Evolutionary conservation across 2,329 filamentous ascomycete genomes (phyloP), one percentile per base, ranked within the genome.

Genomic region (Fusarium robinianum): DNA sequence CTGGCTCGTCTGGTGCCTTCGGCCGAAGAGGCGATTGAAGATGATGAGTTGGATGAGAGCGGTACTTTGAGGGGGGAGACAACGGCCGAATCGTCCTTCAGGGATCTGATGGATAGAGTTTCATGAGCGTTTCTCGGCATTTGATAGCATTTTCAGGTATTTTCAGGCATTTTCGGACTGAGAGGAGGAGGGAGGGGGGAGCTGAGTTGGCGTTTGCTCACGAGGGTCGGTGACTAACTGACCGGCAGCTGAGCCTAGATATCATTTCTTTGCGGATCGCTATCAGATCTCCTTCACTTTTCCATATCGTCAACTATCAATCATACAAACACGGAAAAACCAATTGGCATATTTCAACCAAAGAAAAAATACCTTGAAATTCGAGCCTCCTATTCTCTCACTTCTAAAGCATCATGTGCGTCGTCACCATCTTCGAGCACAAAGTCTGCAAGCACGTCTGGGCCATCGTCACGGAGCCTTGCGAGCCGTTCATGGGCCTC

Each of bases 391-490:
- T n/a, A n/a, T n/a, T n/a, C 22, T 23, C 22, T 9, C 7, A 24
- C 14, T 4, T 25, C 15, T 9, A 17, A 12, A 27, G 19, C 24
- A 51, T 29, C 3, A 80, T 80, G 77, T 80, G 77, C 61, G 53
- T 57, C 12, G 68, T 73, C n/a, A 71, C 66, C 17, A 73, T 75
- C 62, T 78, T 72, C 63, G 66, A 68, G 45, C 73, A 77, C 62
- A 72, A 70, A 35, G 55, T 53, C 46, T 81, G 78, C 70, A 65
- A 67, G 8, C 78, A 80, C 67, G 71, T 68, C 54, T 82, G 78
- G 78, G 69, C 75, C 27, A 60, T 71, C 47, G 69, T 81, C 56
- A 63, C 62, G 4, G 49, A 64, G 30, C 71, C 74, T 5, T 82
- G 79, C 65, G 67, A 57, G 4, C 74, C 75, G 0, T 72, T 72